Evolutionary conservation across 2,329 filamentous ascomycete genomes (phyloP).

Genomic region (Colletotrichum cereale): DNA sequence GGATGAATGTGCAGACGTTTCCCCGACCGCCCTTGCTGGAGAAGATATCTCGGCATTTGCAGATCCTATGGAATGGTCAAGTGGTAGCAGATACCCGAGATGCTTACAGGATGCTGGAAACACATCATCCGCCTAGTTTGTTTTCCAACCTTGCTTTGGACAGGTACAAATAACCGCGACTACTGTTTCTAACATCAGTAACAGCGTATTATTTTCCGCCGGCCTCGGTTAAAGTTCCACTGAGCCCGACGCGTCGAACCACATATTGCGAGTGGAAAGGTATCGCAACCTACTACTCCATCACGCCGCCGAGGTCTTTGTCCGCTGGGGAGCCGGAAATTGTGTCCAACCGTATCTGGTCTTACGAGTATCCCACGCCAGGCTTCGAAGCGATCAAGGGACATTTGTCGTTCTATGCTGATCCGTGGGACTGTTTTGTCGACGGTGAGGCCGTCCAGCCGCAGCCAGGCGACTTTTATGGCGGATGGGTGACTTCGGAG

Average conservation of each 20-base stretch:
- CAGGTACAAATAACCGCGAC: not conserved
- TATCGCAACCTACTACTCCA: constrained; percentile 68
- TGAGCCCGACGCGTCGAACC: constrained; percentile 58
- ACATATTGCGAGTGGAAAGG: constrained; percentile 74
- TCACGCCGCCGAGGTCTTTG: constrained; percentile 54
- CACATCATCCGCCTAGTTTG: constrained; percentile 71
- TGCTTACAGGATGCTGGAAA: constrained; percentile 73
- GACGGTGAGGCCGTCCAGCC: constrained; percentile 70
- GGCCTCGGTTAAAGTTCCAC: constrained; percentile 59
- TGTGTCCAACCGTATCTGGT: constrained; percentile 68
- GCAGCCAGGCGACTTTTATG: constrained; percentile 73
- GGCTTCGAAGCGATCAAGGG: constrained; percentile 66
- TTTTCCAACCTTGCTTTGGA: constrained; percentile 30
- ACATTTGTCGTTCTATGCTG: constrained; percentile 70
- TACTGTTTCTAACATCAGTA: not conserved
- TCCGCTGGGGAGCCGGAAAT: constrained; percentile 46
- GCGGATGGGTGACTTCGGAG: constrained; percentile 73
- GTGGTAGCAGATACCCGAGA: constrained; percentile 69
- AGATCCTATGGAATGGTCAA: constrained; percentile 67
- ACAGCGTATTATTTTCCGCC: constrained; percentile 71
- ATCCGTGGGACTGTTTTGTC: constrained; percentile 72
- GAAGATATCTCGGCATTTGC: constrained; percentile 64
- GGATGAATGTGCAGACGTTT: constrained; percentile 68
- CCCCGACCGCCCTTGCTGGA: constrained; percentile 71
- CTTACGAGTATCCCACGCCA: constrained; percentile 66